Evolutionary conservation across 371 early-diverging fungal species (phyloP).

Genomic region (Circinella minor): DNA sequence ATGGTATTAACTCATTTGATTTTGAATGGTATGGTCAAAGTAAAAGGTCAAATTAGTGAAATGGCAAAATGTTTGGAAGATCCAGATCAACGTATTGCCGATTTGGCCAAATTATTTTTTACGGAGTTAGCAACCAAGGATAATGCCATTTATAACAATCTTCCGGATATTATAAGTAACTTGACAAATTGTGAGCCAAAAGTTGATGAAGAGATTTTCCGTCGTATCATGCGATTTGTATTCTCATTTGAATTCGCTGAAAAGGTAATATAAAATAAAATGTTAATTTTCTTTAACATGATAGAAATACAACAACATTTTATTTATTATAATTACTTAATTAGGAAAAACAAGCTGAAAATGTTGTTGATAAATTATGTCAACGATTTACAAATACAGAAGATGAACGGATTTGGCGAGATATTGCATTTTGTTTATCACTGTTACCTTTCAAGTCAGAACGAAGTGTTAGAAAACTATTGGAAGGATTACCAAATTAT

Average conservation of each 20-base stretch:
- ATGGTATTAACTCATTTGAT: conserved; percentile 98
- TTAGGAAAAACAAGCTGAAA: conserved; percentile 92
- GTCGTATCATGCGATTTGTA: conserved; percentile 90
- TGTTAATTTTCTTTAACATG: too few relatives aligned
- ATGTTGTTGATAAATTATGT: conserved; percentile 94
- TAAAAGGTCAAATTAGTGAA: conserved; percentile 96
- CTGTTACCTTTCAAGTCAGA: conserved; percentile 87
- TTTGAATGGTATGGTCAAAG: conserved; percentile 98
- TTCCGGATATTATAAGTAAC: conserved; percentile 96
- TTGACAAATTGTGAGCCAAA: conserved; percentile 63
- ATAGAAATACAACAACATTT: too few relatives aligned
- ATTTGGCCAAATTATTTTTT: conserved; percentile 94
- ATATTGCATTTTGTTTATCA: conserved; percentile 91
- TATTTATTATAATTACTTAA: too few relatives aligned
- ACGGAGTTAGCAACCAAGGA: conserved; percentile 95
- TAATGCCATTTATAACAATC: conserved; percentile 96
- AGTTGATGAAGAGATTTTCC: conserved; percentile 80
- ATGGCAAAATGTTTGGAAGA: conserved; percentile 97
- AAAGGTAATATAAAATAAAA: conserved; percentile 51
- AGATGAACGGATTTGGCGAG: conserved; percentile 84
- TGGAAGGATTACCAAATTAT: conserved; percentile 81
- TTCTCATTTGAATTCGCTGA: conserved; percentile 87
- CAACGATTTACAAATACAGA: conserved; percentile 83
- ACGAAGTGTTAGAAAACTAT: conserved; percentile 78
- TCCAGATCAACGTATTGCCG: conserved; percentile 83